Base-by-base conservation (phyloP, 208 protist genomes). In the Trypanosoma mega region DNA sequence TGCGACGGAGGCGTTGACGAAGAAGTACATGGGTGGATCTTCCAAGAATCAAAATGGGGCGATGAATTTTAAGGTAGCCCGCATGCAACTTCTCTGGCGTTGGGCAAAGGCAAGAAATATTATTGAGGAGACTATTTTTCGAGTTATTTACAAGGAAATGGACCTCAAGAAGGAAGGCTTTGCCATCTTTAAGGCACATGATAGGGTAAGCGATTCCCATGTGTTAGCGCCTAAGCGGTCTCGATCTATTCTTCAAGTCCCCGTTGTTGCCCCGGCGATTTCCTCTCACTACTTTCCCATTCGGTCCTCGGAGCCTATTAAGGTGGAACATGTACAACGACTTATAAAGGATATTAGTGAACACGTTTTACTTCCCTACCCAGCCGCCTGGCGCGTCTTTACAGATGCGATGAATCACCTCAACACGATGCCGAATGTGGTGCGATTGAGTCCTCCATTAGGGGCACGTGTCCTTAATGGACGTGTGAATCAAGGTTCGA, bases 101-200 rank as follows among this genome's bases (percentile, higher is more conserved):
- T 93, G 86, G 83, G 74, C 87, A 27, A 93, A 93, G 74, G 76
- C 74, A 63, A 87, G 82, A 47, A 77, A 55, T 21, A 56, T 86
- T 48, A 78, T 93, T 31, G 86, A 93, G 72, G 82, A 93, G 57
- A 75, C 74, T 3, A 78, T 93, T 47, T 93, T 90, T 65, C 80
- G 86, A 31, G 68, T 79, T 26, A 82, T 87, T 12, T 87, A 87
- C 62, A 92, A 89, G 63, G 83, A 94, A 68, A 92, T 91, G 82
- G 82, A 94, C 58, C 76, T 88, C 18, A 94, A 89, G 59, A 90
- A 90, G 64, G 83, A 94, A 64, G 82, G 82, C 26, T 92, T 92
- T 41, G 82, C 85, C 48, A 92, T 90, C 44, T 91, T 92, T 73
- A 90, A 90, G 68, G 84, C 84, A 23, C 79, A 87, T 23, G 84